Evolutionary conservation across 2,329 filamentous ascomycete genomes (phyloP).

Genomic region (Diaporthe eres): DNA sequence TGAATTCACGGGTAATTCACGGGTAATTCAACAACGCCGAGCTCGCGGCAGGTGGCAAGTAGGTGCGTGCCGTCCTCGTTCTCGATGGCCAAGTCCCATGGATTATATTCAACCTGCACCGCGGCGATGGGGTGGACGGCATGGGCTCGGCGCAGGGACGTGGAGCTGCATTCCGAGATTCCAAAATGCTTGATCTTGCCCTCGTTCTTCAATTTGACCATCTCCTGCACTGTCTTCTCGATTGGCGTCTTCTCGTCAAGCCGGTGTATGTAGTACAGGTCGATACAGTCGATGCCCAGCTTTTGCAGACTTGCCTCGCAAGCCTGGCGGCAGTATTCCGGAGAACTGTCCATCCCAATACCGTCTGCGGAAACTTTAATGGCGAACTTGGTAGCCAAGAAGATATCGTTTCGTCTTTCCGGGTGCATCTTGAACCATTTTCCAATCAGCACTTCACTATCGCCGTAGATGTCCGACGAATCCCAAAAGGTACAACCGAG

Average conservation of each 20-base stretch:
- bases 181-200: conserved; percentile 63
- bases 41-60: conserved; percentile 66
- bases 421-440: conserved; percentile 57
- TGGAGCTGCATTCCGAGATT: conserved; percentile 55
- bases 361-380: conserved; percentile 43
- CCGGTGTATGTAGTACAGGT: conserved; percentile 62
- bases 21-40: conserved; percentile 57
- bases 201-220: conserved; percentile 50
- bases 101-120: conserved; percentile 65
- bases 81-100: conserved; percentile 71
- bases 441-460: conserved; percentile 54
- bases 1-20: too few relatives aligned
- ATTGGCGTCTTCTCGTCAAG: conserved; percentile 55
- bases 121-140: conserved; percentile 47
- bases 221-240: conserved; percentile 57
- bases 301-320: conserved; percentile 50
- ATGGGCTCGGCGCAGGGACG: conserved; percentile 57
- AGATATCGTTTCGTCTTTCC: conserved; percentile 52
- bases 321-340: conserved; percentile 22
- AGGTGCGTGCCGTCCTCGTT: conserved; percentile 58
- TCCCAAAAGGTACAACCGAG: conserved; percentile 62
- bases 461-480: conserved; percentile 52
- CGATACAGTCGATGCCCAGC: conserved; percentile 60
- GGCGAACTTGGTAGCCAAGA: conserved; percentile 50
- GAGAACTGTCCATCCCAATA: conserved; percentile 30